Evolutionary conservation across 352 stramenopile species (phyloP).

Genomic region (Phytopythium cucurbitacearum): DNA sequence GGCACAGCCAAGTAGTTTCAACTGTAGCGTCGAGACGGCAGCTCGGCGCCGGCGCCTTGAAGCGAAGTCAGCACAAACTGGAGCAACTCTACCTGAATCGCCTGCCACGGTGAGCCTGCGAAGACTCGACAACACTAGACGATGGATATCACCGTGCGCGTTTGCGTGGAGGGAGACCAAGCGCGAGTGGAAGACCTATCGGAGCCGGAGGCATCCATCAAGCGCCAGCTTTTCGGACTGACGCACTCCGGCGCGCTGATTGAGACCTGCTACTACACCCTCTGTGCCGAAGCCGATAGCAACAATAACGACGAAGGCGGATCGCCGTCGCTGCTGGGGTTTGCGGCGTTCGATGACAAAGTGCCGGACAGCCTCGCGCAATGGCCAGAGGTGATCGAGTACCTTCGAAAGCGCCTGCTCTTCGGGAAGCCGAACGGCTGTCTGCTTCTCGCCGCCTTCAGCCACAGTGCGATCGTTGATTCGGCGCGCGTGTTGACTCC

Average conservation of each 20-base stretch:
- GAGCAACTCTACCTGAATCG: too few species aligned
- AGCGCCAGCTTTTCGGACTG: slow-evolving; percentile 56
- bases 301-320: slow-evolving; percentile 5
- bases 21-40: too few species aligned
- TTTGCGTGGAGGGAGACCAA: slow-evolving; percentile 36
- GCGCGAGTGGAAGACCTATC: slow-evolving; percentile 26
- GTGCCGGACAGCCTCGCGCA: slow-evolving; percentile 33
- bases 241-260: slow-evolving; percentile 55
- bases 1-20: too few species aligned
- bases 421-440: slow-evolving; percentile 48
- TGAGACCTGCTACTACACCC: slow-evolving; percentile 49
- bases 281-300: slow-evolving; percentile 21
- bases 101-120: too few species aligned
- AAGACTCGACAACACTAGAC: too few species aligned
- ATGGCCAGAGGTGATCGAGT: slow-evolving; percentile 60
- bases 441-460: slow-evolving; percentile 48
- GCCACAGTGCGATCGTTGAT: slow-evolving; percentile 20
- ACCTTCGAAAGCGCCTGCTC: slow-evolving; percentile 53
- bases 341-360: slow-evolving; percentile 62
- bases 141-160: slow-evolving; percentile 38
- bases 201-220: slow-evolving; percentile 30
- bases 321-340: slow-evolving; percentile 28
- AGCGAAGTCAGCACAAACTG: too few species aligned
- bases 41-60: too few species aligned
- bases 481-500: slow-evolving; percentile 19